Base-by-base conservation (phyloP, 176 grass and related monocot species). In the Hyparrhenia diplandra region DNA sequence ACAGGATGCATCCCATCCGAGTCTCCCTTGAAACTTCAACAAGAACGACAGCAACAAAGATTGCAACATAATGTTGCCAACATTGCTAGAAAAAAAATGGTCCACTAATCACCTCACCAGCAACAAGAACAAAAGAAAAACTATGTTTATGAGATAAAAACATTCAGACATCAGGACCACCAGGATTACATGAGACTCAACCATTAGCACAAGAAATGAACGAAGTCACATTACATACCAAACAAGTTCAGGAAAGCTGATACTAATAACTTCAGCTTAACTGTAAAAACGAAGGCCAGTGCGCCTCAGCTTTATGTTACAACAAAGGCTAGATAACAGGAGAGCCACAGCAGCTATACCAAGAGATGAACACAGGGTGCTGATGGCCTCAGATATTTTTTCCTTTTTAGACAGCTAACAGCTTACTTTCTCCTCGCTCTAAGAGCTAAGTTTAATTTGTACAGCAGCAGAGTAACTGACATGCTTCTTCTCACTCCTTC, bases 381-480 rank as follows among this genome's bases (percentile, higher is more conserved):
- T 61, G 27, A 71, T 64, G 80, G 67, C 68, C 74, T 58, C 70
- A 27, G 75, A 40, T 73, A 78, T 35, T 62, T 36, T 61, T 76
- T 59, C 17, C 10, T 27, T 61, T 61, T 28, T n/a, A 73, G 74
- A 74, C 86, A 88, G 87, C 87, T 84, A 75, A 84, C 88, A 87
- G 69, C 79, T 78, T 40, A 68, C 47, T 89, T 58, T 51, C 27
- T 47, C 58, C 58, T 76, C 55, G 75, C 87, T 87, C 82, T 42
- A 81, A 81, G 76, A 67, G 54, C 85, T 87, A 91, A 79, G 84
- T 72, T 72, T 78, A 79, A 79, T 91, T 91, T 91, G 81, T 91
- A 87, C 89, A 91, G 43, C 81, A 91, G 35, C 85, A 87, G 75
- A 71, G 84, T 80, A 90, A 84, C 55, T 57, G 83, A 76, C 85